phyloP scores from a whole-genome alignment of 2,329 filamentous ascomycete genomes.

The Epichloe bromicola region DNA sequence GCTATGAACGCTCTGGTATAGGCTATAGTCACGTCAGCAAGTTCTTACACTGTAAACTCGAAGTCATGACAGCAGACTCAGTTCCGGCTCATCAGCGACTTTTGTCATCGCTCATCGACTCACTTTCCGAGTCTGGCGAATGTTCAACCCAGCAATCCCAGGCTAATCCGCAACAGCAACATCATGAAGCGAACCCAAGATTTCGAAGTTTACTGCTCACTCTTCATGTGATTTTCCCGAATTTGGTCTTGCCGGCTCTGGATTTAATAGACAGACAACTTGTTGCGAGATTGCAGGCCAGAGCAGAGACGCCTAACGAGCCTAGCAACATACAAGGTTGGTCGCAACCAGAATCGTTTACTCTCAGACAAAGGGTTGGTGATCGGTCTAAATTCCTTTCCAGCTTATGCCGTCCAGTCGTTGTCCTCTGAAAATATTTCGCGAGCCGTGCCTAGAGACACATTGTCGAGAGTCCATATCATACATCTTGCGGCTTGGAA shows the following conservation, averaged over 20 bases:
- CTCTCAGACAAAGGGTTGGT: neutral
- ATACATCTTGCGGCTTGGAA: conserved; percentile 70
- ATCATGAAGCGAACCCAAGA: conserved; percentile 12
- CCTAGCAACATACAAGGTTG: too few species aligned
- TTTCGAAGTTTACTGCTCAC: conserved; percentile 51
- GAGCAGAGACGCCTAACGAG: neutral
- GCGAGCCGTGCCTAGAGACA: conserved; percentile 5
- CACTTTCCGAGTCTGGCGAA: neutral
- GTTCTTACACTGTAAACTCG: too few species aligned
- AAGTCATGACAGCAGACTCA: neutral
- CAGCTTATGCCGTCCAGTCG: conserved; percentile 53
- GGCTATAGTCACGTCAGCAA: too few species aligned
- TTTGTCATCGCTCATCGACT: conserved; percentile 1
- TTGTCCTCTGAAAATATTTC: conserved; percentile 24
- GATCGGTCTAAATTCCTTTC: neutral
- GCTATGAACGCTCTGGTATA: too few species aligned
- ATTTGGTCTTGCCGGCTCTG: conserved; percentile 67
- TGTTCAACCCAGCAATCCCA: neutral
- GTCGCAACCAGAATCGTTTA: neutral
- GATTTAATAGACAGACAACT: conserved; percentile 74
- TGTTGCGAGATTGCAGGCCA: conserved; percentile 25
- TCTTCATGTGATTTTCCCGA: conserved; percentile 74
- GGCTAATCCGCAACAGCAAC: neutral
- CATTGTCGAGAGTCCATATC: conserved; percentile 39
- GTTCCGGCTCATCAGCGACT: neutral